phyloP scores from a whole-genome alignment of 768 basidiomycete genomes.

The Russula vinacea region DNA sequence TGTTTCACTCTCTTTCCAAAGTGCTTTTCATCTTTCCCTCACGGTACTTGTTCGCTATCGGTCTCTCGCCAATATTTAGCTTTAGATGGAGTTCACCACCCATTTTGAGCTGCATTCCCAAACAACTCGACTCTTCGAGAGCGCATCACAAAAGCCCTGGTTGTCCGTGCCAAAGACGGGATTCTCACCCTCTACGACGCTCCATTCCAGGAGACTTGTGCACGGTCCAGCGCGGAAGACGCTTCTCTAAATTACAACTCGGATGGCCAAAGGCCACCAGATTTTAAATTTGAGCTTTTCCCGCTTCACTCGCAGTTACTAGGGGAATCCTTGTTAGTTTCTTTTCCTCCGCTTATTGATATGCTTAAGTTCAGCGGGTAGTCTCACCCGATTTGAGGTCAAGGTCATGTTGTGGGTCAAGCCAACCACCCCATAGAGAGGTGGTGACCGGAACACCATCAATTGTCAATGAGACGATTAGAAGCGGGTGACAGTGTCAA shows the following conservation, averaged over 20 bases:
- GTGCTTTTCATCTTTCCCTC: conserved; percentile 82
- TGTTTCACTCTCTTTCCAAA: conserved; percentile 79
- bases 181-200: conserved; percentile 78
- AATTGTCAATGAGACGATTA: not conserved
- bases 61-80: conserved; percentile 81
- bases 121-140: conserved; percentile 81
- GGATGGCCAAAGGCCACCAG: conserved; percentile 28
- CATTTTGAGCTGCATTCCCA: conserved; percentile 82
- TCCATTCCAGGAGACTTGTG: conserved; percentile 79
- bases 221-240: conserved; percentile 66
- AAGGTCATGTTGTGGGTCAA: conserved; percentile 27
- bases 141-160: conserved; percentile 61
- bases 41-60: conserved; percentile 82
- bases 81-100: conserved; percentile 84
- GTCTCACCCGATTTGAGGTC: conserved; percentile 81
- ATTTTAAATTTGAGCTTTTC: conserved; percentile 41
- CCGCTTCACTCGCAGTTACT: conserved; percentile 85
- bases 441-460: not conserved
- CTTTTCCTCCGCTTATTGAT: conserved; percentile 90
- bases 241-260: conserved; percentile 51
- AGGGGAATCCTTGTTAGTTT: conserved; percentile 88
- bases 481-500: not conserved
- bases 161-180: conserved; percentile 57
- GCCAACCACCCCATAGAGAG: not conserved
- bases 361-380: conserved; percentile 87